These are phyloP conservation scores for Lentinula raphanica DNA, from an alignment of 768 basidiomycete species.

Conservation along the genomic window DNA sequence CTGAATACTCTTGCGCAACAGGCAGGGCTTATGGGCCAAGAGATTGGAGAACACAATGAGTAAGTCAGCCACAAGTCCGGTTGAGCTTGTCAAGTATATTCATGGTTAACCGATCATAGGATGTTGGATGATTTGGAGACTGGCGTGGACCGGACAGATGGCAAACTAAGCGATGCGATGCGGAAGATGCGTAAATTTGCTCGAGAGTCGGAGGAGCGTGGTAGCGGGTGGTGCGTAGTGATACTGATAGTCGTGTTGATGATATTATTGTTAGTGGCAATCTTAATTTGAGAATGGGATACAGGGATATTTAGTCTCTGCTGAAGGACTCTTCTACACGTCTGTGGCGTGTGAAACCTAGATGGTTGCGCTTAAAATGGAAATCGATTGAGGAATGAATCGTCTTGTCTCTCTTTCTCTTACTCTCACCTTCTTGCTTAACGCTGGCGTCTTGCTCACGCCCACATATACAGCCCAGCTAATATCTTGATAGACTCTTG, in stretches of 20 bases:
- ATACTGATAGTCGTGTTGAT: constrained; percentile 78
- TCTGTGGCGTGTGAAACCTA: constrained; percentile 15
- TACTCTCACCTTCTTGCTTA: constrained; percentile 26
- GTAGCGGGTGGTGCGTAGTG: constrained; percentile 86
- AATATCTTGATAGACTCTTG: constrained; percentile 8
- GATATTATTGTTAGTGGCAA: constrained; percentile 72
- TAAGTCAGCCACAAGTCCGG: constrained; percentile 26
- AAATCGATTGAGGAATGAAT: not conserved
- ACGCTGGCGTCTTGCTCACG: constrained; percentile 16
- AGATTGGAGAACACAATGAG: constrained; percentile 91
- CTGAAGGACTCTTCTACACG: constrained; percentile 3
- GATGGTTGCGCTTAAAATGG: constrained; percentile 8
- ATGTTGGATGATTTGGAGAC: constrained; percentile 74
- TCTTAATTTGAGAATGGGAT: constrained; percentile 48
- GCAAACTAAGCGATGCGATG: constrained; percentile 61
- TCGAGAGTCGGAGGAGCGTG: constrained; percentile 83
- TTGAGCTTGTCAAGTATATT: not conserved
- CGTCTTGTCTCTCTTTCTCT: constrained; percentile 22
- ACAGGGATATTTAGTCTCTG: not conserved
- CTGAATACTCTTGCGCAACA: constrained; percentile 81
- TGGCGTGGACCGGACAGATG: constrained; percentile 67
- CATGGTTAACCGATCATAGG: constrained; percentile 35
- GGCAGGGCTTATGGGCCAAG: constrained; percentile 91
- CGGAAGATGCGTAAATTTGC: constrained; percentile 73
- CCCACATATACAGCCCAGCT: constrained; percentile 11